Conservation (phyloP, 108 stramenopile species). For the Cylindrotheca fusiformis region DNA sequence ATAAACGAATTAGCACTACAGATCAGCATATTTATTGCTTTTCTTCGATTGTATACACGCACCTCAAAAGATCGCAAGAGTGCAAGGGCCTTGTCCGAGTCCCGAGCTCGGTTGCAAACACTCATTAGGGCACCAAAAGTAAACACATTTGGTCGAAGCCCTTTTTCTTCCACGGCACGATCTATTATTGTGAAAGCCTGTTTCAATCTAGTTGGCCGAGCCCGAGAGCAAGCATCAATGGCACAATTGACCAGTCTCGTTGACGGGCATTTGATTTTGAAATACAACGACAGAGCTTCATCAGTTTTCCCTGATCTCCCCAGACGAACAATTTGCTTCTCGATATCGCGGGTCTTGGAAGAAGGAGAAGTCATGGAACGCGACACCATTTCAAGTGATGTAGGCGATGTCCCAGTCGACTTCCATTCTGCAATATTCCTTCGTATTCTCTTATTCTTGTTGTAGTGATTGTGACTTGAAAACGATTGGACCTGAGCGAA, state of each 20-base stretch:
- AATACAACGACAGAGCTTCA: constrained; percentile 50
- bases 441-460: no score
- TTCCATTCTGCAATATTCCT: no score
- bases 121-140: constrained; percentile 76
- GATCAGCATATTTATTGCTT: constrained; percentile 31
- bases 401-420: no score
- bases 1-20: constrained; percentile 6
- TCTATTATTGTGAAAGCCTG: constrained; percentile 50
- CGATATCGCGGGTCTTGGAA: constrained; percentile 13
- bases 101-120: constrained; percentile 61
- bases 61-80: constrained; percentile 45
- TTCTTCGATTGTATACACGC: constrained; percentile 16
- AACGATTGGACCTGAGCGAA: no score
- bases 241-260: constrained; percentile 70
- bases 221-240: constrained; percentile 75
- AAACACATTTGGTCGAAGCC: constrained; percentile 60
- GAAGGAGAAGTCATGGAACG: neutral
- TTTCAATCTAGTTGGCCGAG: constrained; percentile 44
- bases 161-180: constrained; percentile 14
- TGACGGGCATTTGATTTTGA: constrained; percentile 37
- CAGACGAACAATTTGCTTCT: constrained; percentile 29
- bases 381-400: no score
- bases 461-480: no score
- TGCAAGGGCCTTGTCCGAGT: constrained; percentile 40
- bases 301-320: constrained; percentile 59